Conservation (phyloP, 257 asterid species). For the Thymus quinquecostatus region DNA sequence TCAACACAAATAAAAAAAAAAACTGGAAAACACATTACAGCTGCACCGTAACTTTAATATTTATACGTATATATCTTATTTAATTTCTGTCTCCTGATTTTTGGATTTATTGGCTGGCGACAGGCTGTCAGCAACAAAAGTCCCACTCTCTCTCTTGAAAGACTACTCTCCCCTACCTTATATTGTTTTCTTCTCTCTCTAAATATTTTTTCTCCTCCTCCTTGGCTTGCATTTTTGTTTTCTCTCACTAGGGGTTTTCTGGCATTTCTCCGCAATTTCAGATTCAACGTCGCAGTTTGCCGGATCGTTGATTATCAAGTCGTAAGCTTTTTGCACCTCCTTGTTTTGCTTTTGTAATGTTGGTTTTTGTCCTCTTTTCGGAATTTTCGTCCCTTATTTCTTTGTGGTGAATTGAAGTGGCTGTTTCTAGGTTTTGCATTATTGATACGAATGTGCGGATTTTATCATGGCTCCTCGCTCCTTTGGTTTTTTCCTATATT, state of each 20-base stretch:
- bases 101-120: constrained; percentile 49
- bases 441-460: constrained; percentile 19
- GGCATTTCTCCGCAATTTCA: constrained; percentile 31
- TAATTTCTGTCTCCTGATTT: constrained; percentile 14
- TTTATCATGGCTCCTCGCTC: constrained; percentile 10
- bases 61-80: background rate
- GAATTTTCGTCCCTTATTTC: background rate
- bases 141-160: constrained; percentile 35
- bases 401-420: constrained; percentile 27
- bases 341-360: background rate
- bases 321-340: constrained; percentile 34
- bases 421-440: constrained; percentile 26
- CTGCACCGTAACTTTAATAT: constrained; percentile 24
- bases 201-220: background rate
- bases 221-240: constrained; percentile 11
- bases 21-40: constrained; percentile 15
- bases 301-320: constrained; percentile 37
- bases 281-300: constrained; percentile 31
- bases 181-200: constrained; percentile 35
- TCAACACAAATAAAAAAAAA: background rate
- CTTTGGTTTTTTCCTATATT: background rate
- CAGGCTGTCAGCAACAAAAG: constrained; percentile 50
- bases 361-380: background rate
- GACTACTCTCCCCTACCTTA: constrained; percentile 42
- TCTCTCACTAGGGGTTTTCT: constrained; percentile 40